Conservation (phyloP, 1,284 basidiomycete genomes). For the Grifola frondosa region DNA sequence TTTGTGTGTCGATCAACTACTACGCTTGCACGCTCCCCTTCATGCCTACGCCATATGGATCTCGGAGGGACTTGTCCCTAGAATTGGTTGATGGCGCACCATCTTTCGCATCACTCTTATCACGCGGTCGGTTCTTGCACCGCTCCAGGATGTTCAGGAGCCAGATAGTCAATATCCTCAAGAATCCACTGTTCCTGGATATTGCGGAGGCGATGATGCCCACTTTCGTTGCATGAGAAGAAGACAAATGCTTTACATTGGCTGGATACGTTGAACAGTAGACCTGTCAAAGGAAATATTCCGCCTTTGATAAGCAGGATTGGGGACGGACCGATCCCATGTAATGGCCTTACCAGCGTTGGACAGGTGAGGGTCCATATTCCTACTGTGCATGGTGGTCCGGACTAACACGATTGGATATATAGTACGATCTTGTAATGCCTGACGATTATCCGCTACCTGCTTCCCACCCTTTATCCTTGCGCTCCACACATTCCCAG, state of each 20-base stretch:
- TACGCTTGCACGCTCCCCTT: slow-evolving; percentile 47
- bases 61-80: slow-evolving; percentile 9
- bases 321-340: slow-evolving; percentile 1
- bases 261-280: slow-evolving; percentile 11
- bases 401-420: neutral
- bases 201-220: slow-evolving; percentile 34
- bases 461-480: slow-evolving; percentile 10
- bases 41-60: slow-evolving; percentile 38
- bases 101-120: slow-evolving; percentile 41
- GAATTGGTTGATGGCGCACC: slow-evolving; percentile 38
- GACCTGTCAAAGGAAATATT: slow-evolving; percentile 9
- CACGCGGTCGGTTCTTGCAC: slow-evolving; percentile 44
- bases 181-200: slow-evolving; percentile 51
- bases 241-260: slow-evolving; percentile 19
- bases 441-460: slow-evolving; percentile 19
- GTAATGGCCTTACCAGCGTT: slow-evolving; percentile 40
- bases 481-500: slow-evolving; percentile 1
- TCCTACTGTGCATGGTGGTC: neutral
- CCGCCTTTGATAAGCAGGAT: slow-evolving; percentile 2
- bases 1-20: slow-evolving; percentile 44
- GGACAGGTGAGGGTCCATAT: slow-evolving; percentile 42
- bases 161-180: slow-evolving; percentile 35
- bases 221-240: slow-evolving; percentile 19
- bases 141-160: slow-evolving; percentile 40
- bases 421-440: slow-evolving; percentile 12